Evolutionary conservation across 768 basidiomycete species (phyloP), one percentile per base, ranked within the genome.

Genomic region (Rhodotorula babjevae): DNA sequence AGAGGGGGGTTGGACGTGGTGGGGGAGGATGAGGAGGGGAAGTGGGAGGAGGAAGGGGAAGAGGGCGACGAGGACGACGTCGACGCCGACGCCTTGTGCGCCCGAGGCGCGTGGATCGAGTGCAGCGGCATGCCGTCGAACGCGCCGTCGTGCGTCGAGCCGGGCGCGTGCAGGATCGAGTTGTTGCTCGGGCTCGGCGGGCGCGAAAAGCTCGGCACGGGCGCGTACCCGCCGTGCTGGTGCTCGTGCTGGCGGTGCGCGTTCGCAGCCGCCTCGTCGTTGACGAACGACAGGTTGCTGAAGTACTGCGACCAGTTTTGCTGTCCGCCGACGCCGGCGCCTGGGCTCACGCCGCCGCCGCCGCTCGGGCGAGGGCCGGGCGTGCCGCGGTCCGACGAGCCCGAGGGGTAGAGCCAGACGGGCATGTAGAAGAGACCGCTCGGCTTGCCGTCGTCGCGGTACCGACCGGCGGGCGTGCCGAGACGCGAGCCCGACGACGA

Each of bases 171-270:
- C 50, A 72, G 58, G 64, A 75, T 75, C 44, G 74, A 75, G 68
- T 75, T 72, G 71, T 70, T 72, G 44, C 69, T 66, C 8, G 74
- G 74, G n/a, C 68, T 69, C 16, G 67, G 71, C 10, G 74, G 74
- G 33, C 74, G 74, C 21, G 71, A 72, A 53, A 67, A 75, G 65
- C 60, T 64, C 15, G 74, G 74, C 25, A 75, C 63, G 23, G 74
- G 68, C 23, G 72, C 52, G 64, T 75, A 75, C 31, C 18, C 14
- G 44, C 44, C 44, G 12, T 18, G 44, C 44, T 71, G 65, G 63
- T 36, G 36, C 5, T 9, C 36, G 36, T 36, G 36, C 36, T 36
- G 36, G 36, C 36, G 36, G 36, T 75, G 60, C 18, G 42, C 25
- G 6, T 21, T 63, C 5, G 49, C 46, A 16, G 50, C 57, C 19